These are phyloP conservation scores for Cucurbita maxima DNA, from an alignment of 306 rosid genomes.

Conservation along the genomic window DNA sequence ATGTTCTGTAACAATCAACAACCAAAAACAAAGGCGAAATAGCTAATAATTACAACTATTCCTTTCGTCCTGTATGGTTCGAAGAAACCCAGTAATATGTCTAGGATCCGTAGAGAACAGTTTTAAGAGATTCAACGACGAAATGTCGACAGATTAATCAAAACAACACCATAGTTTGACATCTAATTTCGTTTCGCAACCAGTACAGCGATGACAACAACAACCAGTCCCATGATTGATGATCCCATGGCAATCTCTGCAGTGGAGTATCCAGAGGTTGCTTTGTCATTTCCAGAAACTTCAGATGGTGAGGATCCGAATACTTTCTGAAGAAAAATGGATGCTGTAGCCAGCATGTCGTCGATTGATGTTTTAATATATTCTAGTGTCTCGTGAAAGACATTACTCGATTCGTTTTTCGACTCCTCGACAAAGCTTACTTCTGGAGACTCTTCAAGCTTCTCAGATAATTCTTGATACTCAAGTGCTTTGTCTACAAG, in stretches of 20 bases:
- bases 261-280: constrained; percentile 1
- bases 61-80: neutral
- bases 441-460: constrained; percentile 11
- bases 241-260: constrained; percentile 19
- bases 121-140: neutral
- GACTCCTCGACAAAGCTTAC: neutral
- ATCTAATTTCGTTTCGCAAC: constrained; percentile 45
- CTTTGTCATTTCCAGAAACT: constrained; percentile 19
- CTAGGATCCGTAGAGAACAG: neutral
- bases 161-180: neutral
- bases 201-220: constrained; percentile 44
- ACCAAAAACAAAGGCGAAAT: neutral
- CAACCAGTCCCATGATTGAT: constrained; percentile 58
- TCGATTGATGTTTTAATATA: constrained; percentile 24
- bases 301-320: constrained; percentile 32
- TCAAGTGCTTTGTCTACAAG: constrained; percentile 13
- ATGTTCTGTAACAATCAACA: neutral
- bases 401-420: neutral
- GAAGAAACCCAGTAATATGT: neutral
- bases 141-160: constrained; percentile 25
- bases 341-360: constrained; percentile 25
- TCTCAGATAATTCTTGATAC: constrained; percentile 3
- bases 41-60: neutral
- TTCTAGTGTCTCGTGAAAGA: constrained; percentile 11
- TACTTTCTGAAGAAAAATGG: constrained; percentile 30